Evolutionary conservation across 805 yeast genomes (phyloP).

Genomic region (Torulaspora indica): DNA sequence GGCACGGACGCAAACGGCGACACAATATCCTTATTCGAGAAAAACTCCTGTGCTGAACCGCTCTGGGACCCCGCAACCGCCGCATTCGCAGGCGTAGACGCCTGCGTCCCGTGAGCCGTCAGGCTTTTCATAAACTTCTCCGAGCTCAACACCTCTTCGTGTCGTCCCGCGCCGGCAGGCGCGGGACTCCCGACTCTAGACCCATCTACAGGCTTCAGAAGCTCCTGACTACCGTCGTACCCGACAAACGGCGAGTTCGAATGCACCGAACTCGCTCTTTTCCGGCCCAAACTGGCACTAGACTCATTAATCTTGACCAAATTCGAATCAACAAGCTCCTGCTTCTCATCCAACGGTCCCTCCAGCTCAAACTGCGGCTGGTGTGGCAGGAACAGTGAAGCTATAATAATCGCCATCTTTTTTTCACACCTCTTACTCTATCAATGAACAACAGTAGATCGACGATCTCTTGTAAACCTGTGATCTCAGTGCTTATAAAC

Average conservation of each 20-base stretch:
- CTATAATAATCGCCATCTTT: slow-evolving; percentile 62
- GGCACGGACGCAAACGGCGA: slow-evolving; percentile 13
- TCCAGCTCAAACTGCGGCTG: slow-evolving; percentile 55
- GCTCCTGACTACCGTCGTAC: slow-evolving; percentile 15
- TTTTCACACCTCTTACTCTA: not conserved
- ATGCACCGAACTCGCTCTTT: slow-evolving; percentile 28
- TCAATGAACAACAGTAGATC: not conserved
- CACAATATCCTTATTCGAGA: slow-evolving; percentile 34
- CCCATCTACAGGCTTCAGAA: slow-evolving; percentile 12
- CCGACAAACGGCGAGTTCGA: slow-evolving; percentile 23
- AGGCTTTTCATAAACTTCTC: slow-evolving; percentile 35
- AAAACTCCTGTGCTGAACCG: slow-evolving; percentile 53
- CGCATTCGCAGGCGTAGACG: slow-evolving; percentile 25
- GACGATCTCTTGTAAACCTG: not conserved
- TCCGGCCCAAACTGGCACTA: slow-evolving; percentile 15
- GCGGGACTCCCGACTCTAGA: slow-evolving; percentile 13
- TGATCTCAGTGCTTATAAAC: not conserved
- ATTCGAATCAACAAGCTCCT: slow-evolving; percentile 30
- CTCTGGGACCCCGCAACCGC: slow-evolving; percentile 20
- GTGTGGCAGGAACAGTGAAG: slow-evolving; percentile 70
- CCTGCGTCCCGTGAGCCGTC: slow-evolving; percentile 36
- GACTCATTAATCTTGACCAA: slow-evolving; percentile 21
- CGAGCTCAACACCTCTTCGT: slow-evolving; percentile 25
- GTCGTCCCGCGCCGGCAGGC: slow-evolving; percentile 3
- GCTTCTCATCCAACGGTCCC: slow-evolving; percentile 32